Evolutionary conservation across 164 flowering plant species (phyloP), one percentile per base, ranked within the genome.

Genomic region (Aristolochia contorta): DNA sequence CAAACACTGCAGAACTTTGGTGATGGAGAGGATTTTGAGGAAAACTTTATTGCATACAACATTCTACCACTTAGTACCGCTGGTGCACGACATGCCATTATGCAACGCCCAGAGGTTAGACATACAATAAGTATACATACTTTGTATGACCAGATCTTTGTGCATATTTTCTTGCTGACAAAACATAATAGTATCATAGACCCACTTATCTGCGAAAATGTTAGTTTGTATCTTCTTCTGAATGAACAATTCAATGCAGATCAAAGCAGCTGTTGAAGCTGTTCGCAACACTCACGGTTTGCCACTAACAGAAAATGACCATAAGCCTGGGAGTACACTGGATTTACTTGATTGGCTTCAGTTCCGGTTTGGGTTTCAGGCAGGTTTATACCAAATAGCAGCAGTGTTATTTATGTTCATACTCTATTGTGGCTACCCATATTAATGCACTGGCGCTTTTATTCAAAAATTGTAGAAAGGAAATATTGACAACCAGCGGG

Each of bases 91-190:
- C 96, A 83, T 58, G 78, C 94, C 59, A 88, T 90, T 63, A 85
- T 86, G 99, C 92, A 80, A 67, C 77, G 84, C 50, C 85, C 87
- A 43, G 99, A 93, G 97, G 99, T 90, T 30, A 69, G 79, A 48
- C 61, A 16, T 58, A 37, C 30, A 32, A 7, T 10, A 32, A 6
- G 52, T 15, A 25, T 33, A 16, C 3, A 2, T 12, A 14, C n/a
- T 22, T 32, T 27, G 24, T 19, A 37, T 37, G 43, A 46, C 24
- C 27, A 56, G 4, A 27, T 47, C 2, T 45, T 1, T 58, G 4
- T 41, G 19, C 23, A 14, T 27, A 12, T 33, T 16, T 49, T 10
- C 50, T 16, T 49, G 24, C 19, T 22, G 18, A 23, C 16, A 23
- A 12, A 53, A 37, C 37, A 14, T 46, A 16, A 3, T 4, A 18